phyloP scores from a whole-genome alignment of 2,329 filamentous ascomycete species.

The Amauroascus niger region DNA sequence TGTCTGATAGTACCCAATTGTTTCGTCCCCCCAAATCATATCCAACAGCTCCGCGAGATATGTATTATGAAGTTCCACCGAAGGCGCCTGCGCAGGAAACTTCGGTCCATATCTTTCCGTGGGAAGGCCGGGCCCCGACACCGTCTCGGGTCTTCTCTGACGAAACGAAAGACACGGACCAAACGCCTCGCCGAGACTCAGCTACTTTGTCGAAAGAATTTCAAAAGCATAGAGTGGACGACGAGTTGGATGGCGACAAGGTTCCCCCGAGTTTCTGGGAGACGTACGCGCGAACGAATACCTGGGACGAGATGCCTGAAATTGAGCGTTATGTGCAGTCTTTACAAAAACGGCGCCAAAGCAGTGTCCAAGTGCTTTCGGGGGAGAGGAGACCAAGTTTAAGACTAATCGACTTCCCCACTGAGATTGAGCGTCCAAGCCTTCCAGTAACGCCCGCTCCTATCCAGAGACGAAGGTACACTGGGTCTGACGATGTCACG shows the following conservation, averaged over 20 bases:
- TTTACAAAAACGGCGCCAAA: slow-evolving; percentile 55
- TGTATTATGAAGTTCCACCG: slow-evolving; percentile 74
- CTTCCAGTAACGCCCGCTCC: slow-evolving; percentile 85
- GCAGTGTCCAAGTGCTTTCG: slow-evolving; percentile 36
- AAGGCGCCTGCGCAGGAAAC: slow-evolving; percentile 48
- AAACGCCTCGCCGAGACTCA: slow-evolving; percentile 4
- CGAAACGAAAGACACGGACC: slow-evolving; percentile 20
- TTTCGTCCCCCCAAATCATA: slow-evolving; percentile 71
- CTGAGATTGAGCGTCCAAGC: slow-evolving; percentile 69
- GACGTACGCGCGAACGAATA: slow-evolving; percentile 66
- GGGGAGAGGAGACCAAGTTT: slow-evolving; percentile 45
- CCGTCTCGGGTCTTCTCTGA: slow-evolving; percentile 43
- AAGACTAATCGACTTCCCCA: slow-evolving; percentile 79
- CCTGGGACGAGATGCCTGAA: slow-evolving; percentile 84
- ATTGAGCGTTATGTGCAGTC: slow-evolving; percentile 80
- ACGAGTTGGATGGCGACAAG: slow-evolving; percentile 19
- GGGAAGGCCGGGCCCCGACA: slow-evolving; percentile 62
- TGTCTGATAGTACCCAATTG: slow-evolving; percentile 64
- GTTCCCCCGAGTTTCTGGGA: slow-evolving; percentile 56
- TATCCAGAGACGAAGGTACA: slow-evolving; percentile 58
- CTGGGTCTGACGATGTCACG: slow-evolving; percentile 33
- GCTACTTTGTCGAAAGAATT: slow-evolving; percentile 3
- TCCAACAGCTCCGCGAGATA: slow-evolving; percentile 72
- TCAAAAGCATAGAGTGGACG: slow-evolving; percentile 11
- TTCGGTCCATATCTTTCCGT: slow-evolving; percentile 72